These are phyloP conservation scores for Tilletia indica DNA, from an alignment of 1,284 basidiomycete species.

Conservation along the genomic window DNA sequence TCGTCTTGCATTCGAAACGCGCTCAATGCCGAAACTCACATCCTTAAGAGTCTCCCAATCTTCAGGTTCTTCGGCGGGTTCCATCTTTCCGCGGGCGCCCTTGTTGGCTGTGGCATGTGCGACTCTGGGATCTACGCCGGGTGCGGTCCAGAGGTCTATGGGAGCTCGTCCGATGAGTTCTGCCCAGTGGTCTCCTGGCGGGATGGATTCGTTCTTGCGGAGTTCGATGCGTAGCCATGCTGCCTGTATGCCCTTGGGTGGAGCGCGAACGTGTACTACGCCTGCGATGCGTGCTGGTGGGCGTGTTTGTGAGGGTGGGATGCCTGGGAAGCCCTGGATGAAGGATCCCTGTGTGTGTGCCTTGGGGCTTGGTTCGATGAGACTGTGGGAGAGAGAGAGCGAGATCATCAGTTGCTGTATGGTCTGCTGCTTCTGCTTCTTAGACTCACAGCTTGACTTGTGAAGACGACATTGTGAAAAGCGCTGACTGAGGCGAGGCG, in stretches of 20 bases:
- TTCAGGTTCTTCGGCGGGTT: slow-evolving; percentile 7
- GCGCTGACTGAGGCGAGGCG: too few species aligned
- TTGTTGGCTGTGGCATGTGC: neutral
- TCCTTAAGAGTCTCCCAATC: slow-evolving; percentile 3
- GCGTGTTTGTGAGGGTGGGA: slow-evolving; percentile 36
- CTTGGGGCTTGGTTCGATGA: slow-evolving; percentile 8
- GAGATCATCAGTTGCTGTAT: neutral
- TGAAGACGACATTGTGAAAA: slow-evolving; percentile 11
- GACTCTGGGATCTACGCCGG: slow-evolving; percentile 16
- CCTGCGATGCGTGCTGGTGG: slow-evolving; percentile 50
- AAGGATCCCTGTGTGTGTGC: slow-evolving; percentile 25
- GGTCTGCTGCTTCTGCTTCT: neutral
- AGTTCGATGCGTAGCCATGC: slow-evolving; percentile 53
- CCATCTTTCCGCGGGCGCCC: neutral
- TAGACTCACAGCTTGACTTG: slow-evolving; percentile 15
- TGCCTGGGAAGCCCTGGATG: slow-evolving; percentile 52
- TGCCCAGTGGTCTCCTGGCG: slow-evolving; percentile 50
- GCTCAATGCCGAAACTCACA: neutral
- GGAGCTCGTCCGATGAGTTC: slow-evolving; percentile 52
- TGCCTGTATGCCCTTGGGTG: slow-evolving; percentile 47
- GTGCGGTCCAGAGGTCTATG: slow-evolving; percentile 48
- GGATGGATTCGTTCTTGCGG: slow-evolving; percentile 50
- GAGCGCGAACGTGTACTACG: slow-evolving; percentile 43
- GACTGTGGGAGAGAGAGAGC: neutral
- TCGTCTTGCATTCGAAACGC: too few species aligned